phyloP scores from a whole-genome alignment of 805 yeast genomes.

The Wickerhamiella qilinensis region DNA sequence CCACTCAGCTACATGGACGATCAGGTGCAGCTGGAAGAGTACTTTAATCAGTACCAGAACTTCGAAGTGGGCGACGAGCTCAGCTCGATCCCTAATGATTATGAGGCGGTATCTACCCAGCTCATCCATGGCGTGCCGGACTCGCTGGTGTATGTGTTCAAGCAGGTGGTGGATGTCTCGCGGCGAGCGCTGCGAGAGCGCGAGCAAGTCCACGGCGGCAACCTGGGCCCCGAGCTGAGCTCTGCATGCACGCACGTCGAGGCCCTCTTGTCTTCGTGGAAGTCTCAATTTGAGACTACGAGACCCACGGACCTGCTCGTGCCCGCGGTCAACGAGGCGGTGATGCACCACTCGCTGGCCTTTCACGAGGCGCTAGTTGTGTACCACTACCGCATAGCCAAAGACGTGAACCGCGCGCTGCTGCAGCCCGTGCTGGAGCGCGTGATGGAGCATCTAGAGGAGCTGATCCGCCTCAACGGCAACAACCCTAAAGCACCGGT shows the following conservation, averaged over 20 bases:
- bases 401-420: slow-evolving; percentile 35
- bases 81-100: slow-evolving; percentile 3
- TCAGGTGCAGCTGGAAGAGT: slow-evolving; percentile 14
- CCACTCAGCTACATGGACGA: slow-evolving; percentile 14
- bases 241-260: slow-evolving; percentile 26
- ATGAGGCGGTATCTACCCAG: slow-evolving; percentile 38
- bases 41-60: slow-evolving; percentile 12
- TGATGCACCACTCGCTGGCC: slow-evolving; percentile 66
- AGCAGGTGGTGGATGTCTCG: slow-evolving; percentile 52
- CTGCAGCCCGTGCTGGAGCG: slow-evolving; percentile 47
- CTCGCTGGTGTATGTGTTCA: slow-evolving; percentile 54
- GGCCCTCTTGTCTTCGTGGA: slow-evolving; percentile 44
- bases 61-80: background rate
- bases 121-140: slow-evolving; percentile 76
- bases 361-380: slow-evolving; percentile 58
- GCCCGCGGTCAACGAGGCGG: slow-evolving; percentile 37
- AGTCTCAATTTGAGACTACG: slow-evolving; percentile 38
- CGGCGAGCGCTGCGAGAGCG: slow-evolving; percentile 37
- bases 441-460: slow-evolving; percentile 47
- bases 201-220: slow-evolving; percentile 10
- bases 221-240: slow-evolving; percentile 7
- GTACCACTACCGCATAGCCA: slow-evolving; percentile 52
- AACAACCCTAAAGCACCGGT: slow-evolving; percentile 31
- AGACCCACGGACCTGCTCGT: slow-evolving; percentile 12
- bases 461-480: slow-evolving; percentile 37